These are phyloP conservation scores for Entomortierella lignicola DNA, from an alignment of 192 early-diverging fungal species.

Conservation along the genomic window DNA sequence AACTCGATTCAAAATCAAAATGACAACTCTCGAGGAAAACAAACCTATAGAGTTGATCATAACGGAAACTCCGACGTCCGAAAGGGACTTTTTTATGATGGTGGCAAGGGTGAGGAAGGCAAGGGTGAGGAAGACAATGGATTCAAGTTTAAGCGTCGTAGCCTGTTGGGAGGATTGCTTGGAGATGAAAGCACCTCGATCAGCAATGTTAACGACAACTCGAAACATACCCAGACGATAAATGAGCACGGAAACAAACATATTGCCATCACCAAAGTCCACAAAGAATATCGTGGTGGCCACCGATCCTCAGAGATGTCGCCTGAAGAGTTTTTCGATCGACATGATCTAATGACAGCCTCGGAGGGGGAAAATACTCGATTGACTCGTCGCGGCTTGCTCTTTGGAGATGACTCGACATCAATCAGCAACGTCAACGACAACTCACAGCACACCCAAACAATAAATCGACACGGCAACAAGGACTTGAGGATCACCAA, in stretches of 20 bases:
- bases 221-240: slow-evolving; percentile 23
- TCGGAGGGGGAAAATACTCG: not conserved
- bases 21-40: slow-evolving; percentile 12
- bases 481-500: not conserved
- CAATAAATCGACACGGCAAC: slow-evolving; percentile 21
- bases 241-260: slow-evolving; percentile 11
- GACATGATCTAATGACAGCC: not conserved
- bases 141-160: slow-evolving; percentile 5
- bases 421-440: slow-evolving; percentile 25
- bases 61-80: slow-evolving; percentile 8
- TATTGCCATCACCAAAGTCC: not conserved
- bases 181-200: slow-evolving; percentile 13
- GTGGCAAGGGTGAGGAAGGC: not conserved
- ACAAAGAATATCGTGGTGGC: not conserved
- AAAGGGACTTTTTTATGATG: slow-evolving; percentile 13
- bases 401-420: slow-evolving; percentile 14
- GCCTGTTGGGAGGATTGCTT: slow-evolving; percentile 10
- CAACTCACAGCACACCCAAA: slow-evolving; percentile 18
- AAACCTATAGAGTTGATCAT: slow-evolving; percentile 12
- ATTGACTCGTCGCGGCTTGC: slow-evolving; percentile 2
- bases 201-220: slow-evolving; percentile 32
- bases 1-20: slow-evolving; percentile 13
- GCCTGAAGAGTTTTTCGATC: not conserved
- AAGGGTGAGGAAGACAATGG: not conserved
- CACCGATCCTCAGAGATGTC: not conserved